These are phyloP conservation scores for Colletotrichum orbiculare DNA, from an alignment of 2,329 filamentous ascomycete species.

Conservation along the genomic window DNA sequence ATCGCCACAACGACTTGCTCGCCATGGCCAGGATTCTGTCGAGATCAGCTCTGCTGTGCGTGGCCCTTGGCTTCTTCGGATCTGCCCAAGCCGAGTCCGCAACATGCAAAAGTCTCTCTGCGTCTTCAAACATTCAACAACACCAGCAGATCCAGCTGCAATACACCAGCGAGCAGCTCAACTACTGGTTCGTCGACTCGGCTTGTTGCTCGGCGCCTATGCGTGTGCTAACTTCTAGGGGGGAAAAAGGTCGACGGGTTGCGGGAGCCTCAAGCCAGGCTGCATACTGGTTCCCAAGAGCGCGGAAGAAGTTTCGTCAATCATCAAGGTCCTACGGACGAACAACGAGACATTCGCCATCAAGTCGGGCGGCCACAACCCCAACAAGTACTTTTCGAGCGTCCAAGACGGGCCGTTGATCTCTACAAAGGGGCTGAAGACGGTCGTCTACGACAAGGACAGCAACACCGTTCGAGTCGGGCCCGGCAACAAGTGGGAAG, in stretches of 20 bases:
- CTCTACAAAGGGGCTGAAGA: constrained; percentile 56
- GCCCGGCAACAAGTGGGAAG: constrained; percentile 56
- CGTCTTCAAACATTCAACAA: constrained; percentile 11
- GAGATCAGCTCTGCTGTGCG: neutral
- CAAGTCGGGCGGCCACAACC: constrained; percentile 68
- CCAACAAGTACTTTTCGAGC: constrained; percentile 64
- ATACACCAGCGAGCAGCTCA: constrained; percentile 8
- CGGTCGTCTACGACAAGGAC: constrained; percentile 50
- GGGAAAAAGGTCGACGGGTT: constrained; percentile 52
- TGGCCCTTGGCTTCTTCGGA: neutral
- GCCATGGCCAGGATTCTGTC: too few species aligned
- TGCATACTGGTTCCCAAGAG: constrained; percentile 61
- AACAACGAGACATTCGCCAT: constrained; percentile 63
- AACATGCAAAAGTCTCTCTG: constrained; percentile 7
- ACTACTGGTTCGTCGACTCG: constrained; percentile 5
- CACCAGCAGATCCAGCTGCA: neutral
- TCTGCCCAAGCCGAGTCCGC: neutral
- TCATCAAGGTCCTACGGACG: constrained; percentile 61
- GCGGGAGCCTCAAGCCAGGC: constrained; percentile 55
- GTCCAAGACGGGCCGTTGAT: constrained; percentile 61
- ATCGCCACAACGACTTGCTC: too few species aligned
- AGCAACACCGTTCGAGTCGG: constrained; percentile 56
- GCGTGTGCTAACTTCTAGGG: neutral
- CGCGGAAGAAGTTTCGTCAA: constrained; percentile 61
- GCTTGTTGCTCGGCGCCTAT: neutral